These are phyloP conservation scores for Rubus idaeus DNA, from an alignment of 306 rosid species.

Conservation along the genomic window DNA sequence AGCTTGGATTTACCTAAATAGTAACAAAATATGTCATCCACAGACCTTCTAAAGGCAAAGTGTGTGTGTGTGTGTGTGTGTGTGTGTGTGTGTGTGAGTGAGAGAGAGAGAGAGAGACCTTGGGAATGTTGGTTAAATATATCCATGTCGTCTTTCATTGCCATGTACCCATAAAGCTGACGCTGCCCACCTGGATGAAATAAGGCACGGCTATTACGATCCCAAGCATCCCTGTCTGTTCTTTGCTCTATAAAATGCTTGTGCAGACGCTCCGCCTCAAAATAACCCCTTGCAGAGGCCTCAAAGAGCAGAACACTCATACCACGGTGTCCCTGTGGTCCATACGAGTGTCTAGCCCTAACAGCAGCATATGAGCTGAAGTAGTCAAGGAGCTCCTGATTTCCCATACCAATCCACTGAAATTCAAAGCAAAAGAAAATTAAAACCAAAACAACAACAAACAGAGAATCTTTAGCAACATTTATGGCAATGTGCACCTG, in stretches of 20 bases:
- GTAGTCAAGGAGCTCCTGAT: constrained; percentile 72
- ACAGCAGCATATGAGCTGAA: constrained; percentile 55
- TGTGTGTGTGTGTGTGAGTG: too few relatives aligned
- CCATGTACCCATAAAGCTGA: constrained; percentile 76
- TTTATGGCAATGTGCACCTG: constrained; percentile 8
- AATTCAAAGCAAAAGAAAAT: neutral
- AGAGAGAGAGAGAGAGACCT: constrained; percentile 44
- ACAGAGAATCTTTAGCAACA: neutral
- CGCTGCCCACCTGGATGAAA: constrained; percentile 65
- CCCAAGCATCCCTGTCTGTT: constrained; percentile 69
- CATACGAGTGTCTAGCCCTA: constrained; percentile 77
- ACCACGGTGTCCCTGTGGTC: constrained; percentile 92
- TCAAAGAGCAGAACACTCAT: constrained; percentile 82
- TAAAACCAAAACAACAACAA: constrained; percentile 14
- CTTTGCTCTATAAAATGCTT: constrained; percentile 69
- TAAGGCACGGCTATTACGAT: constrained; percentile 28
- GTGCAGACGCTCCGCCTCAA: constrained; percentile 81
- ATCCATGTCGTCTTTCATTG: constrained; percentile 68
- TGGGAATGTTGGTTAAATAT: constrained; percentile 63
- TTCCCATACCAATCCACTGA: constrained; percentile 63
- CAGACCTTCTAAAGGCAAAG: neutral
- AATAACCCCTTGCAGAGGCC: constrained; percentile 72
- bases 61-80: too few relatives aligned
- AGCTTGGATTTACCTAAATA: constrained; percentile 60
- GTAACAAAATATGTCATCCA: constrained; percentile 10